Evolutionary conservation across 2,329 filamentous ascomycete species (phyloP), one percentile per base, ranked within the genome.

Genomic region (Tolypocladium ovalisporum): DNA sequence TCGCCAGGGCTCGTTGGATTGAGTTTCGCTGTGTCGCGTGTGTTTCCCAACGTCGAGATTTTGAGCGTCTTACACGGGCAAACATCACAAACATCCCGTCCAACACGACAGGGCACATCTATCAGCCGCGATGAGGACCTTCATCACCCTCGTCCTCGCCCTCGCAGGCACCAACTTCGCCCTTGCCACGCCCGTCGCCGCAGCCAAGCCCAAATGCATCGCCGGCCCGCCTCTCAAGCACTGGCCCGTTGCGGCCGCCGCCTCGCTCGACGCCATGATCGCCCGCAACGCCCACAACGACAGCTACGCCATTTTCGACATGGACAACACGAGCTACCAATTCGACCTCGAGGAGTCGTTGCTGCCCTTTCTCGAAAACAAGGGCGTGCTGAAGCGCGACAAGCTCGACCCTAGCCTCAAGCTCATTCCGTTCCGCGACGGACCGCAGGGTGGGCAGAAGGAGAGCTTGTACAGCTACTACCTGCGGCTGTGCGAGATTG

Each of bases 381-480:
- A 68, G 56, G 71, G 72, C 40, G 65, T 76, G 49, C 55, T 76
- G 27, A 74, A 72, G 2, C 71, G 75, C 57, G 70, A 74, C 34
- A 69, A 63, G 19, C 66, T 76, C 62, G 73, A 76, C 59, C 71
- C 71, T 7, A 66, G 67, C 0, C 66, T 76, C 52, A 71, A 68
- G 60, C 64, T 75, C n/a, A 64, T 76, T 24, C 71, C 72, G 1
- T 77, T 77, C 68, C 68, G 70, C 57, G 75, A 76, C 62, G 69
- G 66, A 6, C 61, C 67, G 39, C 32, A 4, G 9, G 32, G 32
- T 7, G 64, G 64, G 56, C 64, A 72, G 61, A 72, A 66, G 17
- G 75, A 77, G 65, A 69, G 70, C 9, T 64, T 77, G 8, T 76
- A 73, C 68, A 75, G 74, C 68, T 77, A 76, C 66, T 76, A 76